Evolutionary conservation across 2,329 filamentous ascomycete genomes (phyloP).

Genomic region (Fusarium euwallaceae): DNA sequence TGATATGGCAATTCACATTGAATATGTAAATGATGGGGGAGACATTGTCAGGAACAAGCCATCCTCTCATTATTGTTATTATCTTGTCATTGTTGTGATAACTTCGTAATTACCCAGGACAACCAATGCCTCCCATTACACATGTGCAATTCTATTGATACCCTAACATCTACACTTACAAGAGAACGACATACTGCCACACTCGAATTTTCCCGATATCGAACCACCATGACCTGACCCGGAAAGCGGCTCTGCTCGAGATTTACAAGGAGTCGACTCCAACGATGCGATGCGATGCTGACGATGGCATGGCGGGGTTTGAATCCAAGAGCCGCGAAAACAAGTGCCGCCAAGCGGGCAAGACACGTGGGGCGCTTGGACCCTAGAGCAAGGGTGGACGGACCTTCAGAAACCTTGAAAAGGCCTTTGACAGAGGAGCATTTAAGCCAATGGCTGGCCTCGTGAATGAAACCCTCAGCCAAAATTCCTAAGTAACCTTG

Average conservation of each 20-base stretch:
- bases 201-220: neutral
- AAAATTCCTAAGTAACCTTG: neutral
- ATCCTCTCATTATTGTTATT: neutral
- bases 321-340: slow-evolving; percentile 29
- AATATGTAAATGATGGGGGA: neutral
- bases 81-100: neutral
- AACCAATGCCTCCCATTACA: neutral
- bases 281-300: neutral
- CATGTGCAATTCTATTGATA: neutral
- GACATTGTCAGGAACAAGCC: neutral
- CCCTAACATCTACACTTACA: neutral
- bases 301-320: slow-evolving; percentile 31
- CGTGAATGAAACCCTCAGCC: neutral
- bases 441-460: neutral
- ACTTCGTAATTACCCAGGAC: neutral
- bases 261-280: slow-evolving; percentile 11
- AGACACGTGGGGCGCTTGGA: slow-evolving; percentile 37
- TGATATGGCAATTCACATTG: neutral
- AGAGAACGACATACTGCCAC: neutral
- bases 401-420: neutral
- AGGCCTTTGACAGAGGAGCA: neutral
- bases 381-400: slow-evolving; percentile 24
- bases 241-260: slow-evolving; percentile 23
- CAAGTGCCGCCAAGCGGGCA: slow-evolving; percentile 17
- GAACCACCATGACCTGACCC: slow-evolving; percentile 46